Evolutionary conservation across 768 basidiomycete species (phyloP).

Genomic region (Kwoniella sp.): DNA sequence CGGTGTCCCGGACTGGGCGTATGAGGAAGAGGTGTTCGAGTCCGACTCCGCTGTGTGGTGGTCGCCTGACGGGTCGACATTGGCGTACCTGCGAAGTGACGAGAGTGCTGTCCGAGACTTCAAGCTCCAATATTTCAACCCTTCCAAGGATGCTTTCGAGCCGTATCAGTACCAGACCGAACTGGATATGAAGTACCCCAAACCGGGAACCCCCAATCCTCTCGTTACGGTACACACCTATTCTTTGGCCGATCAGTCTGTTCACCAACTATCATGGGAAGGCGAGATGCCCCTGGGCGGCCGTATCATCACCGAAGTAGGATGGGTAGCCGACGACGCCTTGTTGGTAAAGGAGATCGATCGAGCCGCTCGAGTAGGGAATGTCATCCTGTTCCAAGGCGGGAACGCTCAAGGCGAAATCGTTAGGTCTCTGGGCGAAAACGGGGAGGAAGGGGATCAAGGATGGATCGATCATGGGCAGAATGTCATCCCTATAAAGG

Average conservation of each 20-base stretch:
- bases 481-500: slow-evolving; percentile 37
- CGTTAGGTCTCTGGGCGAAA: slow-evolving; percentile 70
- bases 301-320: slow-evolving; percentile 73
- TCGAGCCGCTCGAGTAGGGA: slow-evolving; percentile 73
- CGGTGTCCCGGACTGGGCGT: slow-evolving; percentile 94
- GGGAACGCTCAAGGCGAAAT: slow-evolving; percentile 55
- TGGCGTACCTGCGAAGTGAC: slow-evolving; percentile 84
- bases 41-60: slow-evolving; percentile 79
- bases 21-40: slow-evolving; percentile 58
- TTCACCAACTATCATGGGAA: slow-evolving; percentile 56
- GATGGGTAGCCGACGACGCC: slow-evolving; percentile 74
- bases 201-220: slow-evolving; percentile 62
- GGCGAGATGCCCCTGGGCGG: slow-evolving; percentile 59
- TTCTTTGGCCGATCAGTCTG: slow-evolving; percentile 55
- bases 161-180: slow-evolving; percentile 68
- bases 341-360: slow-evolving; percentile 83
- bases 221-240: slow-evolving; percentile 68
- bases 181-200: slow-evolving; percentile 53
- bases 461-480: slow-evolving; percentile 81
- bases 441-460: slow-evolving; percentile 80
- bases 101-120: slow-evolving; percentile 84
- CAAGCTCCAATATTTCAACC: slow-evolving; percentile 87
- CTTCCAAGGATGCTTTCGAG: slow-evolving; percentile 62
- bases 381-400: slow-evolving; percentile 69
- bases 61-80: slow-evolving; percentile 65